Percentiles rank a stretch among this genome's conserved stretches.
phyloP scores from a whole-genome alignment of 106 monocot genomes.

The Dendrobium chrysotoxum region DNA sequence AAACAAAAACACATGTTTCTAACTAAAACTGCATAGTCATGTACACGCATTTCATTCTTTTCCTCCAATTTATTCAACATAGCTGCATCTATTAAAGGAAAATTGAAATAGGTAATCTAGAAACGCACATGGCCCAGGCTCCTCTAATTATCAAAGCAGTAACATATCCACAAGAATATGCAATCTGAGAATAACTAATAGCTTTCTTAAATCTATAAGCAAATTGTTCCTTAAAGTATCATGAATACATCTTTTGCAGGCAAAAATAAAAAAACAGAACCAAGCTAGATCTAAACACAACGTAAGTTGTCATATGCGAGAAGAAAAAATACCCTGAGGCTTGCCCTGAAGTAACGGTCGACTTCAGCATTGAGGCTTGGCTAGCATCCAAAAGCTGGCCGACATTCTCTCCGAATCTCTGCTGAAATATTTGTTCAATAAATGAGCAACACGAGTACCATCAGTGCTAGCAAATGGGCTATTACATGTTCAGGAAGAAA shows the following conservation, averaged over 20 bases:
- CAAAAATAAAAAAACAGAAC: background rate
- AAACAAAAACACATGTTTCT: background rate
- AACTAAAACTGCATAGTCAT: too few species aligned
- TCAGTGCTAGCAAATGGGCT: background rate
- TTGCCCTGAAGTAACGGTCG: conserved; percentile 35
- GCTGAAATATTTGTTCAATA: conserved; percentile 12
- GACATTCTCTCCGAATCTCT: conserved; percentile 27
- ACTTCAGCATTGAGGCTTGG: conserved; percentile 52
- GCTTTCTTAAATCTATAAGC: background rate
- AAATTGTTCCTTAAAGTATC: background rate
- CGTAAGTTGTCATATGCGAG: background rate
- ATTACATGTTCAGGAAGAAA: background rate
- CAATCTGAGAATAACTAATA: background rate
- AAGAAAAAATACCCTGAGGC: conserved; percentile 41
- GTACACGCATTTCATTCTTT: background rate
- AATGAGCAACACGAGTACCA: conserved; percentile 22
- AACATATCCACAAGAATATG: background rate
- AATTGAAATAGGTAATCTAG: background rate
- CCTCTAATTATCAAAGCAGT: background rate
- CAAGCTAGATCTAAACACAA: background rate
- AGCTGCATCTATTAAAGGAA: background rate
- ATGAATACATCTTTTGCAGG: background rate
- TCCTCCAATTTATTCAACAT: background rate
- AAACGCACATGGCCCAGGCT: background rate
- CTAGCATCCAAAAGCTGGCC: conserved; percentile 52